Percentiles rank a stretch among this genome's conserved stretches.
Evolutionary conservation across 1,284 basidiomycete genomes (phyloP).

Genomic region (Laetiporus sulphureus): DNA sequence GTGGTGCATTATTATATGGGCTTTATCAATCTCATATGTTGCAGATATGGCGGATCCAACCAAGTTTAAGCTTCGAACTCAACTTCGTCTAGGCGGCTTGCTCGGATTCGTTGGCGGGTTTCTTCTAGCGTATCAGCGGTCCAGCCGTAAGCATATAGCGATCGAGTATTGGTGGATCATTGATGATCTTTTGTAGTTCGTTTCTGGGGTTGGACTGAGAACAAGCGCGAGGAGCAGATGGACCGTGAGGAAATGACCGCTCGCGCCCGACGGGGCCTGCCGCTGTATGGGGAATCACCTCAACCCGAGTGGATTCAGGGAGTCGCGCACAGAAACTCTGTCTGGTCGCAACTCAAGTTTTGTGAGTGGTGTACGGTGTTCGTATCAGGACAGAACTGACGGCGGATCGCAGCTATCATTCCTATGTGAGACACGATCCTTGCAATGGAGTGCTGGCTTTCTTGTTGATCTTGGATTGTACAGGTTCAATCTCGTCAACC

Average conservation of each 20-base stretch:
- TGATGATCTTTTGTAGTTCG: slow-evolving; percentile 51
- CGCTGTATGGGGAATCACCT: slow-evolving; percentile 78
- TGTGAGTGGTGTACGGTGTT: slow-evolving; percentile 52
- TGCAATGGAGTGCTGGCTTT: too few relatives aligned
- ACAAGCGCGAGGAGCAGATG: slow-evolving; percentile 72
- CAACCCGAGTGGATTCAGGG: slow-evolving; percentile 87
- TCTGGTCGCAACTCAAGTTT: slow-evolving; percentile 89
- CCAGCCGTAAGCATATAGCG: slow-evolving; percentile 56
- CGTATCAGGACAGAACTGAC: slow-evolving; percentile 6
- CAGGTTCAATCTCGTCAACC: slow-evolving; percentile 92
- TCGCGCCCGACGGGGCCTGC: slow-evolving; percentile 66
- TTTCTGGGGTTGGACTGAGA: slow-evolving; percentile 97
- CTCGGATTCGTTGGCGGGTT: slow-evolving; percentile 85
- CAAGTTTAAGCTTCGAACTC: slow-evolving; percentile 33
- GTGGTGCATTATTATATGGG: too few relatives aligned
- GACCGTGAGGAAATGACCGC: slow-evolving; percentile 76
- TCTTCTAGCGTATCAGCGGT: slow-evolving; percentile 89
- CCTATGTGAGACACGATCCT: slow-evolving; percentile 47
- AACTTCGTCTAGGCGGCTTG: slow-evolving; percentile 40
- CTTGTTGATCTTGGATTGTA: neutral
- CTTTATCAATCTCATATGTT: too few relatives aligned
- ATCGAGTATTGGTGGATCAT: neutral
- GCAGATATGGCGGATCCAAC: slow-evolving; percentile 43
- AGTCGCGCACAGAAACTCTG: slow-evolving; percentile 86
- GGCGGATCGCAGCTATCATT: slow-evolving; percentile 44